Conservation (phyloP, 2,329 filamentous ascomycete species). For the Fusarium albosuccineum region DNA sequence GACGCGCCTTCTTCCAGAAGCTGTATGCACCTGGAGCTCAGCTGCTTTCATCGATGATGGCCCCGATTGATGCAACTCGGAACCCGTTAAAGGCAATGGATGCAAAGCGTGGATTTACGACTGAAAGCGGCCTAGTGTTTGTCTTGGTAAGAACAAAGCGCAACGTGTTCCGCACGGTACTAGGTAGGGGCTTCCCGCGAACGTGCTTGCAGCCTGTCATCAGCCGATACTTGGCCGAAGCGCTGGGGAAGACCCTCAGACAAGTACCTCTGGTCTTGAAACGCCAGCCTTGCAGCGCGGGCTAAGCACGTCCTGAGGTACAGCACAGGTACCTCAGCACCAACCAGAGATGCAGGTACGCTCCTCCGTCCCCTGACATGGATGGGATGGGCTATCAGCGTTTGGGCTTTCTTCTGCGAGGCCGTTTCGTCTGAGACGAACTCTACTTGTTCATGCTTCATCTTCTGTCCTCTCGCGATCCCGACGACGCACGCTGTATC, state of each 20-base stretch:
- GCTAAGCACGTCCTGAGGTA: constrained; percentile 13
- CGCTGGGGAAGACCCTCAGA: constrained; percentile 9
- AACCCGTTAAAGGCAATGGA: constrained; percentile 28
- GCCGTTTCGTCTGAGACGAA: constrained; percentile 29
- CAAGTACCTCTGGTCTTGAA: constrained; percentile 6
- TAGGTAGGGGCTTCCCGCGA: constrained; percentile 2
- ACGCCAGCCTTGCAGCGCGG: constrained; percentile 10
- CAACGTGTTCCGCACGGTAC: constrained; percentile 17
- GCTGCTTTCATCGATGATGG: constrained; percentile 23
- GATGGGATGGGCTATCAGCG: constrained; percentile 34
- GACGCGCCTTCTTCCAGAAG: constrained; percentile 2
- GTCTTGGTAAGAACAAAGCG: constrained; percentile 11
- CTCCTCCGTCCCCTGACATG: constrained; percentile 46
- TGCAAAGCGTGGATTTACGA: too few relatives aligned
- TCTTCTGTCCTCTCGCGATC: constrained; percentile 1
- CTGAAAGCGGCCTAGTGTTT: constrained; percentile 7
- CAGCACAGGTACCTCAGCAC: constrained; percentile 35
- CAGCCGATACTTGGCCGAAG: constrained; percentile 27
- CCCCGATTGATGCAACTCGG: constrained; percentile 23
- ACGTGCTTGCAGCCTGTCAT: constrained; percentile 3
- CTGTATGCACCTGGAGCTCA: constrained; percentile 1
- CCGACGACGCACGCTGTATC: constrained; percentile 14
- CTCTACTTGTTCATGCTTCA: constrained; percentile 26
- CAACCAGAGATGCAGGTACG: constrained; percentile 47
- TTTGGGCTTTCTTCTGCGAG: constrained; percentile 14